These are phyloP conservation scores for Blastosporella zonata DNA, from an alignment of 1,284 basidiomycete genomes.

Conservation along the genomic window DNA sequence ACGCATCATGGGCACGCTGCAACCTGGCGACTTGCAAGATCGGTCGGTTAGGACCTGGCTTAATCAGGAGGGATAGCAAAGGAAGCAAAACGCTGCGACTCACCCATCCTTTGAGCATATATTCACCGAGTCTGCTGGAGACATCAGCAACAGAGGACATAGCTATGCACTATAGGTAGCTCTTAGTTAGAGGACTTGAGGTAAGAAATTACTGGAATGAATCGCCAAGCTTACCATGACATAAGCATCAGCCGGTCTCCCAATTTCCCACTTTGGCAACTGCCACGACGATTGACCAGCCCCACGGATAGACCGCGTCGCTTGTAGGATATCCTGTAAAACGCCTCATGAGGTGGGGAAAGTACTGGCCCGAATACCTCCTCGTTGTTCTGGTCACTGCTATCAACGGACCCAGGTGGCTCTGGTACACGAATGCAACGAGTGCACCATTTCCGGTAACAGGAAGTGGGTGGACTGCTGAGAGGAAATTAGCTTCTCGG, in stretches of 20 bases:
- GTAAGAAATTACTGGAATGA: too few relatives aligned
- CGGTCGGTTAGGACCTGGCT: constrained; percentile 63
- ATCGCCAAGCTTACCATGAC: too few relatives aligned
- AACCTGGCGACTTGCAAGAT: constrained; percentile 53
- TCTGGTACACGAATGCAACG: constrained; percentile 34
- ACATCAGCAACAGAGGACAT: constrained; percentile 58
- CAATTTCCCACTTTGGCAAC: constrained; percentile 6
- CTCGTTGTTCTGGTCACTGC: constrained; percentile 44
- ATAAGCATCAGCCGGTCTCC: neutral
- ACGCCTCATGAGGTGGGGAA: constrained; percentile 61
- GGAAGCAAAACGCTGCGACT: constrained; percentile 14
- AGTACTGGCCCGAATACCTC: constrained; percentile 56
- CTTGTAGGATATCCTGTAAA: constrained; percentile 1
- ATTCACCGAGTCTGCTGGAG: constrained; percentile 60
- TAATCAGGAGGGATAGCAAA: constrained; percentile 6
- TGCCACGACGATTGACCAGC: constrained; percentile 19
- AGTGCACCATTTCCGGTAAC: constrained; percentile 33
- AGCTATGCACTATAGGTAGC: constrained; percentile 10
- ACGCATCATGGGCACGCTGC: constrained; percentile 64
- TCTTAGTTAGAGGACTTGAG: too few relatives aligned
- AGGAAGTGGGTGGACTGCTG: constrained; percentile 51
- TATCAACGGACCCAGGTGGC: constrained; percentile 43
- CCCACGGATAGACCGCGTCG: neutral
- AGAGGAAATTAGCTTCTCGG: constrained; percentile 62
- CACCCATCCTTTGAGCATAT: constrained; percentile 79